Evolutionary conservation across 2,329 filamentous ascomycete species (phyloP).

Genomic region (Ophioceras dolichostomum): DNA sequence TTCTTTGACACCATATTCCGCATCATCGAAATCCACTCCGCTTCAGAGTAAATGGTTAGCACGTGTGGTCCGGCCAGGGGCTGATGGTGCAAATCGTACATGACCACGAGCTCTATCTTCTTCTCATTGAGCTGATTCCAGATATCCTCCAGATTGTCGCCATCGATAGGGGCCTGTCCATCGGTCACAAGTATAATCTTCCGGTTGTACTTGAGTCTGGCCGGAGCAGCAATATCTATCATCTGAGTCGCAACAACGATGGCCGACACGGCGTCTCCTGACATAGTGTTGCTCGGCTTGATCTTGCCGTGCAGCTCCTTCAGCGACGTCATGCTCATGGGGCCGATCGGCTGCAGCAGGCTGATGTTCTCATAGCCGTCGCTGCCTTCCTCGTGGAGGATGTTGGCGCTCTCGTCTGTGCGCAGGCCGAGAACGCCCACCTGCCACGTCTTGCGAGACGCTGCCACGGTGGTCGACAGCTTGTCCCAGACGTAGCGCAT

Average conservation of each 20-base stretch:
- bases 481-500: conserved; percentile 95
- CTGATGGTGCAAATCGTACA: conserved; percentile 43
- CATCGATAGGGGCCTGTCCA: conserved; percentile 60
- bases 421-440: conserved; percentile 74
- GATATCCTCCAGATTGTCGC: conserved; percentile 59
- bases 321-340: conserved; percentile 55
- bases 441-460: conserved; percentile 58
- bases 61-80: too few species aligned
- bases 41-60: conserved; percentile 25
- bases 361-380: conserved; percentile 73
- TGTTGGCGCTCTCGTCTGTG: conserved; percentile 65
- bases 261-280: conserved; percentile 79
- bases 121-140: conserved; percentile 61
- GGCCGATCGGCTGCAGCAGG: conserved; percentile 56
- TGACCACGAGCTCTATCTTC: conserved; percentile 63
- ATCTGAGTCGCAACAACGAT: conserved; percentile 77
- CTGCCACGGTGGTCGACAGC: conserved; percentile 58
- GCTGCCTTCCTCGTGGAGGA: conserved; percentile 49
- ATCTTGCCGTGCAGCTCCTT: conserved; percentile 51
- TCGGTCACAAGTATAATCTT: conserved; percentile 81
- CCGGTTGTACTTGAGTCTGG: conserved; percentile 68
- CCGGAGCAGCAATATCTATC: conserved; percentile 62
- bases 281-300: conserved; percentile 51
- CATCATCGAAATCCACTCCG: conserved; percentile 87
- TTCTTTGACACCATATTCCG: conserved; percentile 83